Conservation (phyloP, 768 basidiomycete species). For the Tricholoma furcatifolium region DNA sequence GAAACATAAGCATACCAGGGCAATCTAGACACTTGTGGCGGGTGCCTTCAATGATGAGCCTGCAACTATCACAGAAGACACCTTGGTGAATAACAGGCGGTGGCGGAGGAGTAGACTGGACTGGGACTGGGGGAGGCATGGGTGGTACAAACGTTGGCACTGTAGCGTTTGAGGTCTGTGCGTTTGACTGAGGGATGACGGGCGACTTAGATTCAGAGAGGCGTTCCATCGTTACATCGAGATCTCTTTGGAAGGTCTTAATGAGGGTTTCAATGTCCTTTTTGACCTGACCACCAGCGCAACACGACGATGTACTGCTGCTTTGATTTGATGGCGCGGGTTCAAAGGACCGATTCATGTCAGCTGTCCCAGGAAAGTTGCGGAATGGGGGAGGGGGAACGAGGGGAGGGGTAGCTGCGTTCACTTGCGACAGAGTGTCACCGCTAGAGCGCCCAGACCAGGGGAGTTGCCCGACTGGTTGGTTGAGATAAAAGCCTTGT, state of each 20-base stretch:
- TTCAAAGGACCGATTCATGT: neutral
- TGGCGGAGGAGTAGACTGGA: conserved; percentile 10
- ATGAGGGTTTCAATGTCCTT: conserved; percentile 48
- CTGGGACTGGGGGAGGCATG: neutral
- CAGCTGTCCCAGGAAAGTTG: conserved; percentile 27
- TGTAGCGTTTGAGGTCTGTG: neutral
- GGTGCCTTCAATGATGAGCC: conserved; percentile 54
- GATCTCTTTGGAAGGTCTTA: conserved; percentile 48
- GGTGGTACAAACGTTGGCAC: neutral
- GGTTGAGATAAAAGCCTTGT: neutral
- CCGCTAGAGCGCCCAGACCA: neutral
- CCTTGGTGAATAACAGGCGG: conserved; percentile 49
- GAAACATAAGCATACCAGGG: conserved; percentile 40
- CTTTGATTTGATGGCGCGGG: conserved; percentile 5
- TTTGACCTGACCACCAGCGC: conserved; percentile 45
- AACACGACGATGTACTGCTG: conserved; percentile 32
- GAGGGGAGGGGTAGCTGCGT: conserved; percentile 15
- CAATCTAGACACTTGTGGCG: conserved; percentile 85
- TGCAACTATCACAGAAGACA: conserved; percentile 68
- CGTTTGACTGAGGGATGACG: too few species aligned
- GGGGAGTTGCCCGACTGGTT: conserved; percentile 9
- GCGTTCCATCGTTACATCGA: conserved; percentile 43
- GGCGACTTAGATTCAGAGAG: neutral
- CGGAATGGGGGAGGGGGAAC: conserved; percentile 34
- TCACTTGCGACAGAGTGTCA: conserved; percentile 1